Conservation (phyloP, 352 stramenopile species). For the Phytophthora pinifolia region DNA sequence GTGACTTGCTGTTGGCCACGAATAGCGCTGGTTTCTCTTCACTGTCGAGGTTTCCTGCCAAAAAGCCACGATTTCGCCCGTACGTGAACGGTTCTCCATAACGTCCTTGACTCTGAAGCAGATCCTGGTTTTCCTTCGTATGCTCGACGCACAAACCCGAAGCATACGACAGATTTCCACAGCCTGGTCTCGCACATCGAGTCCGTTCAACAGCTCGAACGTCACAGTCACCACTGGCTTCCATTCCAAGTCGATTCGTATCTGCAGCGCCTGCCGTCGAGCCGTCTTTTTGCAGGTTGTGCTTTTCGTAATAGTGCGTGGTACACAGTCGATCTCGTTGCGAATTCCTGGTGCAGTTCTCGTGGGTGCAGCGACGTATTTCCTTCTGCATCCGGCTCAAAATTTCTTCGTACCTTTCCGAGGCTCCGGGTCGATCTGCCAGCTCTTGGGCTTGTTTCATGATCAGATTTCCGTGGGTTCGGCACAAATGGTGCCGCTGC, state of each 20-base stretch:
- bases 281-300: slow-evolving; percentile 44
- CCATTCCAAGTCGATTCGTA: too few relatives aligned
- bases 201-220: slow-evolving; percentile 36
- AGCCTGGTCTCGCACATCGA: slow-evolving; percentile 34
- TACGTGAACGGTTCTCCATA: slow-evolving; percentile 18
- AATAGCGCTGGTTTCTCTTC: slow-evolving; percentile 35
- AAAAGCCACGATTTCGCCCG: slow-evolving; percentile 4
- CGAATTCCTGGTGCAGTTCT: slow-evolving; percentile 85
- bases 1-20: slow-evolving; percentile 22
- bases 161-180: slow-evolving; percentile 45
- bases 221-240: slow-evolving; percentile 12
- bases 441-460: slow-evolving; percentile 76
- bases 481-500: slow-evolving; percentile 81
- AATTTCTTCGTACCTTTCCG: slow-evolving; percentile 72
- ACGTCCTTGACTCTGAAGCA: slow-evolving; percentile 9
- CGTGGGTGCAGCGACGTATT: slow-evolving; percentile 73
- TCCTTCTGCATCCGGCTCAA: slow-evolving; percentile 72
- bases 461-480: slow-evolving; percentile 83
- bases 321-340: slow-evolving; percentile 85
- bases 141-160: slow-evolving; percentile 57
- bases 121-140: slow-evolving; percentile 36
- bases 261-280: too few relatives aligned
- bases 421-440: slow-evolving; percentile 38
- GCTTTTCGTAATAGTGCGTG: slow-evolving; percentile 78
- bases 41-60: slow-evolving; percentile 18